Evolutionary conservation across 164 flowering plant species (phyloP), one percentile per base, ranked within the genome.

Genomic region (Nymphaea thermarum): DNA sequence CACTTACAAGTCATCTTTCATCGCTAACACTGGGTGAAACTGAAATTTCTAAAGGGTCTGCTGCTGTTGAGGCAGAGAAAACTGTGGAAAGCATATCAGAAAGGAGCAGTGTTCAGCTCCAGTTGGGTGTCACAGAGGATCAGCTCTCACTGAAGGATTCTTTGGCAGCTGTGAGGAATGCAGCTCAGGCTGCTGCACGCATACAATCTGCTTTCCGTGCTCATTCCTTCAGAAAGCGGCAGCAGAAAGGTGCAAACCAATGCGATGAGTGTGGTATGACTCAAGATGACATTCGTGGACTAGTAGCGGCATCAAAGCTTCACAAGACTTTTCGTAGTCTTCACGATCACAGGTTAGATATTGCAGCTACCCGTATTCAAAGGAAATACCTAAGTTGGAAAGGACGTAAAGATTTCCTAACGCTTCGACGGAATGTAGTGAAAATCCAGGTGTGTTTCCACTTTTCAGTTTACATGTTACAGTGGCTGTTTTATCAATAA

Each of bases 151-250:
- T 94, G 14, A 83, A 85, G 72, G 80, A 85, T 69, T 82, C 88
- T 44, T 75, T 94, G 75, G 89, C 90, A 63, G 99, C 96, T 42
- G 96, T 91, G 7, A 61, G 99, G 55, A 95, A 90, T 85, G 88
- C 94, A 25, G 79, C 98, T 76, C 97, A 83, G 80, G 99, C 99
- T 68, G 99, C 99, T 71, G 99, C 99, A 44, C 89, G 98, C 62
- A 95, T 95, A 72, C 99, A 95, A 71, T 70, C 91, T 68, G 98
- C 97, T 67, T 95, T 90, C 66, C 92, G 99, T 60, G 91, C 90
- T 11, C 99, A 95, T 79, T 95, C 99, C 63, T 95, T 95, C 81
- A 80, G 90, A 76, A 85, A 62, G 73, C 81, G 96, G 73, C 90
- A 81, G 71, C 77, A 77, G 55, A 80, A 42, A 60, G 70, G 67